Evolutionary conservation across 2,329 filamentous ascomycete genomes (phyloP), one percentile per base, ranked within the genome.

Genomic region (Cercospora berteroae): DNA sequence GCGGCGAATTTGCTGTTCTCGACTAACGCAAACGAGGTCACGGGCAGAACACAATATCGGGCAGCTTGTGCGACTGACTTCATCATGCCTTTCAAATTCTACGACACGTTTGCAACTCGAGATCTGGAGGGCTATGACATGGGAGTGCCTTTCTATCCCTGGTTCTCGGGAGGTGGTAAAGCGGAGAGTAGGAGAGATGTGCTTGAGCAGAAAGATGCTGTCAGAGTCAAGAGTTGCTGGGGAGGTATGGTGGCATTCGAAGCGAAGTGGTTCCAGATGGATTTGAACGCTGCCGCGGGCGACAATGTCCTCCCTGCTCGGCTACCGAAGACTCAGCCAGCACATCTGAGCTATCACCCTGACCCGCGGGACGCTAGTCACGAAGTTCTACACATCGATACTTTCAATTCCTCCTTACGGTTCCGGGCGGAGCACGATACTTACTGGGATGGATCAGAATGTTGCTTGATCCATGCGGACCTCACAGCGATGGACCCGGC

Each of bases 151-250:
- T 86, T 89, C 67, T 93, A 86, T 77, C 90, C 90, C 0, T 90
- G 88, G 79, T 90, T 91, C 77, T 83, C 86, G 4, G 79, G 76
- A 56, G 81, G 79, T 1, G 86, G 86, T 1, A 77, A 83, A 13
- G 87, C 81, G 0, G 75, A 73, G n/a, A 82, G 79, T 79, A 83
- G 90, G 55, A 81, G 82, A 4, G 89, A 90, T 75, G 88, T 92
- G 18, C 77, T 91, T 1, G 80, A 80, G 0, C 85, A 87, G 64
- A 83, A 77, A 42, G 87, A 89, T 71, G 86, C 89, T 0, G 90
- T 93, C 1, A 85, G 87, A 8, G 90, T 93, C 1, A 86, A 85
- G 72, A 89, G 88, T 70, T 93, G 91, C 79, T 93, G 90, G 91
- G 89, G 90, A 62, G 91, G 91, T 23, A 92, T 93, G 86, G 88